Percentiles rank a stretch among this genome's conserved stretches.
phyloP scores from a whole-genome alignment of 2,329 filamentous ascomycete species.

The Ceratocystis harringtonii region DNA sequence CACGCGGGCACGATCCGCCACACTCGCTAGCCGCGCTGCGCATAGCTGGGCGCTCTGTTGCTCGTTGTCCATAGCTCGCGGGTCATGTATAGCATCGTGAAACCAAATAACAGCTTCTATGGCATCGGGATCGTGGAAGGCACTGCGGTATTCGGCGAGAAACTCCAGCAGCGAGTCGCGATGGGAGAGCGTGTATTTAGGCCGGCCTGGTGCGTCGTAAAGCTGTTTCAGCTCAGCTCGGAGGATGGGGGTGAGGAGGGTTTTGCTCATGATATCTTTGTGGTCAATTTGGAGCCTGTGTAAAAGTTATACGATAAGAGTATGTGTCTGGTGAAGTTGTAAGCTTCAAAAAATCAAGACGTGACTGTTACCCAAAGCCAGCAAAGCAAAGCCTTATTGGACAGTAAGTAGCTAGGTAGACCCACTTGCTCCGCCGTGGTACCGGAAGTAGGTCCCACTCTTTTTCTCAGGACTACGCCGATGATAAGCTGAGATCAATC shows the following conservation, averaged over 20 bases:
- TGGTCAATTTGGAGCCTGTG: neutral
- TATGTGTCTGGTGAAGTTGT: neutral
- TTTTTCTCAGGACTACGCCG: neutral
- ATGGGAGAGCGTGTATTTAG: slow-evolving; percentile 13
- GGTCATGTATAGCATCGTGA: slow-evolving; percentile 16
- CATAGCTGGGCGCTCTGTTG: slow-evolving; percentile 23
- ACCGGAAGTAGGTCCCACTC: neutral
- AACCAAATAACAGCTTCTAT: slow-evolving; percentile 17
- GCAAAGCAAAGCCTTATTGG: neutral
- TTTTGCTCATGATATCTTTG: neutral
- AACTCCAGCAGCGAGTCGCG: slow-evolving; percentile 10
- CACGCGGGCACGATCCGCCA: slow-evolving; percentile 8
- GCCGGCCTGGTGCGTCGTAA: slow-evolving; percentile 9
- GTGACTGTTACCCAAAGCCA: neutral
- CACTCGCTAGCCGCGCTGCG: neutral
- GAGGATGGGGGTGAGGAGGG: slow-evolving; percentile 4
- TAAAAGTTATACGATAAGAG: neutral
- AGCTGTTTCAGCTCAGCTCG: slow-evolving; percentile 1
- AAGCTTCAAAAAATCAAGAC: neutral
- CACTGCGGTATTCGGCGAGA: neutral
- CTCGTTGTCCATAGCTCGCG: slow-evolving; percentile 19
- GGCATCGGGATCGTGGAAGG: slow-evolving; percentile 11
- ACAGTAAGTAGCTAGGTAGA: neutral
- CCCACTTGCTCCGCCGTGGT: neutral
- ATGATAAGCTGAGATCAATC: neutral